Conservation (phyloP, 1,284 basidiomycete genomes). For the Schizopora paradoxa region DNA sequence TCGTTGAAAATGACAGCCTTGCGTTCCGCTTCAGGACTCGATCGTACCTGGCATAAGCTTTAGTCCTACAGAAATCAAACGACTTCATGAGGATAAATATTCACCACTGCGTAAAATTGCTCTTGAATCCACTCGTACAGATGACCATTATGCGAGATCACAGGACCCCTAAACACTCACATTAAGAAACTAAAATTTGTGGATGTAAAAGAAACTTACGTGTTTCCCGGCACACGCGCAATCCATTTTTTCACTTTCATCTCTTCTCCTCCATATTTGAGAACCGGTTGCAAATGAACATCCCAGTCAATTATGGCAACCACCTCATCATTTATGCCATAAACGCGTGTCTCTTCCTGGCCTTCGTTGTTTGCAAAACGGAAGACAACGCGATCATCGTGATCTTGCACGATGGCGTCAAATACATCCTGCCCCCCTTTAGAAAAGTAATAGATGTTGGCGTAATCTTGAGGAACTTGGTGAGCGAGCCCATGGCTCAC, state of each 20-base stretch:
- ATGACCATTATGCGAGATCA: constrained; percentile 6
- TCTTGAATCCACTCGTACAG: constrained; percentile 13
- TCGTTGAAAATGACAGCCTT: constrained; percentile 13
- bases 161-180: constrained; percentile 5
- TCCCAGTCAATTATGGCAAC: constrained; percentile 1
- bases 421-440: neutral
- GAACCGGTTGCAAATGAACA: neutral
- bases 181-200: neutral
- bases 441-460: constrained; percentile 8
- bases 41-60: constrained; percentile 3
- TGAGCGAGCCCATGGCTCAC: too few species aligned
- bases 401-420: constrained; percentile 1
- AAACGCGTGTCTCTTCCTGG: neutral
- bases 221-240: constrained; percentile 2
- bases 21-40: constrained; percentile 10
- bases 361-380: constrained; percentile 3
- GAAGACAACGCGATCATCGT: neutral
- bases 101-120: constrained; percentile 12
- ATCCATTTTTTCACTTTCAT: constrained; percentile 6
- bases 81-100: neutral
- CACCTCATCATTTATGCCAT: neutral
- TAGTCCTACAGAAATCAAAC: neutral
- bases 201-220: constrained; percentile 1
- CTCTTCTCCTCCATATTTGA: neutral
- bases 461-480: too few species aligned